Base-by-base conservation (phyloP, 2,329 filamentous ascomycete genomes). In the Cryoendolithus antarcticus region DNA sequence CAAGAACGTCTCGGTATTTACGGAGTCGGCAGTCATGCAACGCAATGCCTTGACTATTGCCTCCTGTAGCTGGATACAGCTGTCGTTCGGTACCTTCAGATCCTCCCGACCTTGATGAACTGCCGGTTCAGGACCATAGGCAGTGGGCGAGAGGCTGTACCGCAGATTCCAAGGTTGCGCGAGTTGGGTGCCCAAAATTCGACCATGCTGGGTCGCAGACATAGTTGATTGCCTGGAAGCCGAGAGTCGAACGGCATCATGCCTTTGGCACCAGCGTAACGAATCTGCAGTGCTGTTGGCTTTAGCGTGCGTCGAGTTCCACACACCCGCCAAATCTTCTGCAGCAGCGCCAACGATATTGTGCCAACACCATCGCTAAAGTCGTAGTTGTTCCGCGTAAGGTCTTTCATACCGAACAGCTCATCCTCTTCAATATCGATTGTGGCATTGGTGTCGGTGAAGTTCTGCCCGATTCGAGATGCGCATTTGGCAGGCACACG, bases 91-190 rank as follows among this genome's bases (percentile, higher is more conserved):
- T 0, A 82, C 75, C 0, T 71, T 70, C 57, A 89, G 76, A 47
- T 93, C 86, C 52, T 93, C 86, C 1, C 93, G 58, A 4, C 86
- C 55, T 93, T 93, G 61, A 93, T 86, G 44, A 88, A 67, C 47
- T 84, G 83, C 1, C 81, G 76, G 51, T 93, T 93, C 1, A 93
- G 69, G 11, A 77, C 74, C 48, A 88, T 67, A 0, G 73, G 73
- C 5, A 89, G 68, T 0, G 82, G 78, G 37, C 70, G 75, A 30
- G 74, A 75, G 0, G 76, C 77, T 32, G 75, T 70, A 34, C 80
- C 81, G 51, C 82, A 88, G 33, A 86, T 83, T 43, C 81, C 82
- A 1, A 89, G 64, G 37, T 80, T 70, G 4, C 55, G 56, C 2
- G 55, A 62, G 30, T 72, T 67, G 0, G 62, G 52, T 38, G 75